Percentiles rank a stretch among this genome's conserved stretches.
These are phyloP conservation scores for Tagetes erecta DNA, from an alignment of 129 eudicot species.

Conservation along the genomic window DNA sequence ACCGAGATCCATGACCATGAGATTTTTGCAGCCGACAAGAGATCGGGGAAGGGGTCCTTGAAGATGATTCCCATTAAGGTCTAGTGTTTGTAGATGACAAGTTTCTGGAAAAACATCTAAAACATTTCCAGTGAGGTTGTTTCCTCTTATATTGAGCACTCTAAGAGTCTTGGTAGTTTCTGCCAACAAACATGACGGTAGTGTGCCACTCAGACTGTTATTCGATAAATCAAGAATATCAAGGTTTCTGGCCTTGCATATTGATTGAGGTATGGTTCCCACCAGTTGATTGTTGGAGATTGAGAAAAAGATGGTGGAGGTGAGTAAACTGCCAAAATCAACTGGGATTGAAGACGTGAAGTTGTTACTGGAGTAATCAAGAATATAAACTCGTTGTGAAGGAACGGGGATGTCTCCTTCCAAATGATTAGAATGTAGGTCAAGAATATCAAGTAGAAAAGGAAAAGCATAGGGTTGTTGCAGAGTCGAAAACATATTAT, in stretches of 20 bases:
- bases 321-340: constrained; percentile 37
- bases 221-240: constrained; percentile 40
- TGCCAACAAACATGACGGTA: neutral
- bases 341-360: constrained; percentile 44
- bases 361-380: constrained; percentile 60
- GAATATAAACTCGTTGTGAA: constrained; percentile 35
- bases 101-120: constrained; percentile 23
- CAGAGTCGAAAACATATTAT: constrained; percentile 38
- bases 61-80: constrained; percentile 38
- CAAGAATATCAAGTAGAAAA: constrained; percentile 37
- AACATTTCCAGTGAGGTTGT: constrained; percentile 36
- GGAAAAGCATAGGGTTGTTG: constrained; percentile 41
- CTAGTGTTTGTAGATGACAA: constrained; percentile 40
- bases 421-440: constrained; percentile 48
- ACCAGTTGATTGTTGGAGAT: constrained; percentile 43
- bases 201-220: constrained; percentile 31
- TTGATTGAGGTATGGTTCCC: constrained; percentile 50
- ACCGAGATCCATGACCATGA: constrained; percentile 48
- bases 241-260: constrained; percentile 45
- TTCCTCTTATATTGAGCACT: constrained; percentile 44
- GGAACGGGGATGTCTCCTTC: constrained; percentile 52
- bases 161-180: constrained; percentile 22
- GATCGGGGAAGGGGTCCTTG: constrained; percentile 44
- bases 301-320: constrained; percentile 36
- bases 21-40: constrained; percentile 33